Conservation (phyloP, 176 grass and related monocot species). For the Musa acuminata region DNA sequence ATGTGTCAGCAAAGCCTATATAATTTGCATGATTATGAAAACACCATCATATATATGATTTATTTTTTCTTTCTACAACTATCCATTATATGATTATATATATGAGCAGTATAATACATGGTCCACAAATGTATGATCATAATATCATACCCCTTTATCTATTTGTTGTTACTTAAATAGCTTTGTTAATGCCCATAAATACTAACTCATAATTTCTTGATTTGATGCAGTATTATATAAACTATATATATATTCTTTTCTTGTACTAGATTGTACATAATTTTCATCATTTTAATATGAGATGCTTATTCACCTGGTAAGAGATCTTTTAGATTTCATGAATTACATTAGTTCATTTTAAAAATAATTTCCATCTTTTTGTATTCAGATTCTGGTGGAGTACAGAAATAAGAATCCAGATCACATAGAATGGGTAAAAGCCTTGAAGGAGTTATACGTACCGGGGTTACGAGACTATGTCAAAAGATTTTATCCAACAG, state of each 20-base stretch:
- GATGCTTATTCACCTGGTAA: not conserved
- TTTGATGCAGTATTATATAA: not conserved
- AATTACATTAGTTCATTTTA: not conserved
- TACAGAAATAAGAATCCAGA: conserved; percentile 87
- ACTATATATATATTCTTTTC: not conserved
- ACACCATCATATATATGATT: too few species aligned
- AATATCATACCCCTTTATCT: too few species aligned
- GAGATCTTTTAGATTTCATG: not conserved
- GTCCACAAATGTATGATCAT: too few species aligned
- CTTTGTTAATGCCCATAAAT: too few species aligned
- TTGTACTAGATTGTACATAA: not conserved
- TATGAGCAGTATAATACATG: too few species aligned
- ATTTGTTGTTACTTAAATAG: too few species aligned
- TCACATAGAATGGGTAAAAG: conserved; percentile 94
- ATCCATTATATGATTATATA: too few species aligned
- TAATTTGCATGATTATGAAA: too few species aligned
- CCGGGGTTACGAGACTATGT: conserved; percentile 83
- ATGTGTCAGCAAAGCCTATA: too few species aligned
- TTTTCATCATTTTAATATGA: not conserved
- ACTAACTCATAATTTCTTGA: not conserved
- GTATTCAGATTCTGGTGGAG: conserved; percentile 72
- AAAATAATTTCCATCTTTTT: not conserved
- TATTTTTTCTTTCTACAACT: too few species aligned
- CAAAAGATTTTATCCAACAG: conserved; percentile 82
- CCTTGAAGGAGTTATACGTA: conserved; percentile 85